These are phyloP conservation scores for Phaseolus lunatus DNA, from an alignment of 306 rosid species.

Conservation along the genomic window DNA sequence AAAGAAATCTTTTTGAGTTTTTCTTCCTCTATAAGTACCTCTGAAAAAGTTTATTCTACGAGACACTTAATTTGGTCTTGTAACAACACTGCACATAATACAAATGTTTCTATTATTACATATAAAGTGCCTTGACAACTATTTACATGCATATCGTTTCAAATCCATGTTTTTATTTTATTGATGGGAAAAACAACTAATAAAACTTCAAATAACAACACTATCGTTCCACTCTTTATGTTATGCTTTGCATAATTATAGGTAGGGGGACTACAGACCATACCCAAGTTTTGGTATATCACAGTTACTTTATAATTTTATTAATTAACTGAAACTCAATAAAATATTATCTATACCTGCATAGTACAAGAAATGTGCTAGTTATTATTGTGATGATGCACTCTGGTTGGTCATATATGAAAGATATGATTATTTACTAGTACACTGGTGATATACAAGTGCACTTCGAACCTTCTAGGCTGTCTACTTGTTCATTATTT, in stretches of 20 bases:
- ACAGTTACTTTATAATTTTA: conserved; percentile 27
- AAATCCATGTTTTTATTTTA: background rate
- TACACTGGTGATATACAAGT: no score
- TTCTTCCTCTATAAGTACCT: no score
- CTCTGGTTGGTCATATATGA: background rate
- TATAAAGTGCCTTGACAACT: conserved; percentile 1
- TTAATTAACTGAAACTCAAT: conserved; percentile 16
- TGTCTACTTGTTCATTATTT: background rate
- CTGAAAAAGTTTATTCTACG: no score
- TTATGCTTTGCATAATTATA: no score
- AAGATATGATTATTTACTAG: no score
- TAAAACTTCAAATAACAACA: background rate
- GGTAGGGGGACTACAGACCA: background rate
- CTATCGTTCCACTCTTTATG: background rate
- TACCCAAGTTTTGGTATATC: conserved; percentile 7
- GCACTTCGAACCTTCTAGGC: background rate
- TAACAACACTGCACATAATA: background rate
- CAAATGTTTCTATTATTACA: conserved; percentile 12
- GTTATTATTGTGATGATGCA: background rate
- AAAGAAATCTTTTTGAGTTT: no score
- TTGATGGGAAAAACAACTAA: background rate
- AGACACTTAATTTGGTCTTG: background rate
- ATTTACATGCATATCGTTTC: background rate
- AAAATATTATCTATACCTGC: background rate
- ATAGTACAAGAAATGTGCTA: background rate